A percentile compares a stretch with the other conserved stretches of the same genome.
These are phyloP conservation scores for Cyclotella cryptica DNA, from an alignment of 108 stramenopile genomes.

Conservation along the genomic window DNA sequence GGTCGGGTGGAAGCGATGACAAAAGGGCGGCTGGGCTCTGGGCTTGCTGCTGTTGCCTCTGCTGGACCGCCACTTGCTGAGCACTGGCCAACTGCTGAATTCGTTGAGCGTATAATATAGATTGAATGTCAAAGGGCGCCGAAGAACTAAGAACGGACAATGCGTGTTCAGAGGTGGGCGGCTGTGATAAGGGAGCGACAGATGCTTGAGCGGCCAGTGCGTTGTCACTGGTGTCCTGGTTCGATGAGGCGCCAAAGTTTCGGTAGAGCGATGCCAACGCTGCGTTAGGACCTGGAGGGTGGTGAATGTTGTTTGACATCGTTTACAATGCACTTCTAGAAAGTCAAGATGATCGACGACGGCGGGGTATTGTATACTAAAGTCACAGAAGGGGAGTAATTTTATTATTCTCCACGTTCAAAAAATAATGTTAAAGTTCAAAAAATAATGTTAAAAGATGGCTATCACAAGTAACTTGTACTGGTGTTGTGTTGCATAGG, in stretches of 20 bases:
- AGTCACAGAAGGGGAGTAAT: too few species aligned
- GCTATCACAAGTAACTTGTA: too few species aligned
- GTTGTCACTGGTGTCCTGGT: not conserved
- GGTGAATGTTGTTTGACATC: not conserved
- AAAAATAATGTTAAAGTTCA: too few species aligned
- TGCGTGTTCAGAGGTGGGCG: not conserved
- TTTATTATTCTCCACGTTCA: too few species aligned
- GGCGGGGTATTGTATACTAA: too few species aligned
- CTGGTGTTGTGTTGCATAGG: too few species aligned
- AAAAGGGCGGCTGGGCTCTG: slow-evolving; percentile 5
- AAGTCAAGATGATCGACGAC: too few species aligned
- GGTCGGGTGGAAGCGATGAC: slow-evolving; percentile 18
- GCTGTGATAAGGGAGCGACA: not conserved
- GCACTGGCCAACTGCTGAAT: slow-evolving; percentile 38
- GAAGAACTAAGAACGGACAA: not conserved
- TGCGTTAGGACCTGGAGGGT: not conserved
- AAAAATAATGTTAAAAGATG: too few species aligned
- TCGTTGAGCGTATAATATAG: slow-evolving; percentile 38
- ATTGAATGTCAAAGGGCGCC: slow-evolving; percentile 14
- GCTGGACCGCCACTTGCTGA: slow-evolving; percentile 29
- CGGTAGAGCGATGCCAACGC: not conserved
- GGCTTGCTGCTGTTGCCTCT: slow-evolving; percentile 34
- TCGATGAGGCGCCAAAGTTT: not conserved
- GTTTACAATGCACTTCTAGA: too few species aligned
- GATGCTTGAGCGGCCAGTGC: slow-evolving; percentile 4